Base-by-base conservation (phyloP, 257 asterid species). In the Gentiana macrophylla region DNA sequence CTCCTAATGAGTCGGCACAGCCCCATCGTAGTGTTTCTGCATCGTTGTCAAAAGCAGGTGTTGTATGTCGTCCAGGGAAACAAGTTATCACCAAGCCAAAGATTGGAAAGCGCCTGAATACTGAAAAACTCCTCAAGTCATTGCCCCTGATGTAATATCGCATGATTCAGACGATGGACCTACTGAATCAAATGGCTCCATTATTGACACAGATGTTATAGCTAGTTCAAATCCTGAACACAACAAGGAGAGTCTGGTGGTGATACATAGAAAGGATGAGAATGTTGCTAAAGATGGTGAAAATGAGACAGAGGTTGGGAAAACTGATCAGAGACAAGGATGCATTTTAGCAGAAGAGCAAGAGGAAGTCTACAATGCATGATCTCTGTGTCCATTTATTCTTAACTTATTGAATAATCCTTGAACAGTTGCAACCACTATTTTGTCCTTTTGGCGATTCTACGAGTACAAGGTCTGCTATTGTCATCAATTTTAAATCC, bases 1-100 rank as follows among this genome's bases (percentile, higher is more conserved):
- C 97, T 44, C 90, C 97, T 36, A 82, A 54, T 50, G 88, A 86
- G 58, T 65, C 75, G 50, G 47, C 60, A 61, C 79, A 45, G 49
- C 62, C 78, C 64, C 79, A 59, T 64, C 55, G 78, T 49, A 67
- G 72, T 37, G 53, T 70, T 57, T 79, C 64, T 2, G 49, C 73
- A 6, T 64, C 37, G 57, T 35, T 76, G 46, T 65, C 84, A 65
- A 86, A 66, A 72, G 64, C 45, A 55, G 84, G 78, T 41, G 73
- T 71, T 61, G 37, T 63, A 59, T 55, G 72, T 64, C 71, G 76
- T 62, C 84, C 84, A 44, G 69, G 44, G 50, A 76, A 72, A 65
- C 75, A 77, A 62, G 72, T 83, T 59, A 79, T 63, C 70, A 68
- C 67, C 65, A 88, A 86, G 67, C 69, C 71, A 59, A 86, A 78